Evolutionary conservation across 257 asterid genomes (phyloP).

Genomic region (Lantana camara): DNA sequence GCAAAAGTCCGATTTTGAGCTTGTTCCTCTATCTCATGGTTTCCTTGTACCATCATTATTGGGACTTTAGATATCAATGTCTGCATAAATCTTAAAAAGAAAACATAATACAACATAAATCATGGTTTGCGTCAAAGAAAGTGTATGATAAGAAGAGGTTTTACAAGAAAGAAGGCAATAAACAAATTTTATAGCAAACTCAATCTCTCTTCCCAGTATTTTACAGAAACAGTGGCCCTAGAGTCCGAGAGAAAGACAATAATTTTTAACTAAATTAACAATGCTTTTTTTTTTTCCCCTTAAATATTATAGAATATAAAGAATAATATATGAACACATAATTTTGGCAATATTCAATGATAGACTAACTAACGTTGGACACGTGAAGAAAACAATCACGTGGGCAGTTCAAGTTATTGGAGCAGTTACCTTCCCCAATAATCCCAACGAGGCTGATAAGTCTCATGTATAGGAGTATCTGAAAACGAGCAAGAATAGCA

Average conservation of each 20-base stretch:
- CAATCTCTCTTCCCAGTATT: not conserved
- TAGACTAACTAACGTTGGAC: not conserved
- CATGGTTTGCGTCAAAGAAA: not conserved
- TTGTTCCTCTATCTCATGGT: conserved; percentile 94
- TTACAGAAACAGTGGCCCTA: not conserved
- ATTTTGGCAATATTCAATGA: not conserved
- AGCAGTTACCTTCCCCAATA: conserved; percentile 92
- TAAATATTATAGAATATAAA: not conserved
- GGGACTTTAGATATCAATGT: conserved; percentile 80
- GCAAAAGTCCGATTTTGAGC: conserved; percentile 61
- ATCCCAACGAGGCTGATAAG: conserved; percentile 99
- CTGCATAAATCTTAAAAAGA: conserved; percentile 74
- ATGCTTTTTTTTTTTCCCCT: too few relatives aligned
- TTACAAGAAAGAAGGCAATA: not conserved
- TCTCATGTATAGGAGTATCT: conserved; percentile 85
- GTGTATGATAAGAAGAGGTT: not conserved
- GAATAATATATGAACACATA: not conserved
- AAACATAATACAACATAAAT: not conserved
- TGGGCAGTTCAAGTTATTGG: conserved; percentile 2
- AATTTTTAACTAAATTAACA: too few relatives aligned
- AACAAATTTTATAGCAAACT: not conserved
- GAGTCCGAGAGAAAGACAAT: too few relatives aligned
- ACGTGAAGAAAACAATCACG: not conserved
- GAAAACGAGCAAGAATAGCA: conserved; percentile 91
- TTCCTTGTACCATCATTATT: conserved; percentile 92